Base-by-base conservation (phyloP, 164 flowering plant genomes). In the Saururus chinensis region DNA sequence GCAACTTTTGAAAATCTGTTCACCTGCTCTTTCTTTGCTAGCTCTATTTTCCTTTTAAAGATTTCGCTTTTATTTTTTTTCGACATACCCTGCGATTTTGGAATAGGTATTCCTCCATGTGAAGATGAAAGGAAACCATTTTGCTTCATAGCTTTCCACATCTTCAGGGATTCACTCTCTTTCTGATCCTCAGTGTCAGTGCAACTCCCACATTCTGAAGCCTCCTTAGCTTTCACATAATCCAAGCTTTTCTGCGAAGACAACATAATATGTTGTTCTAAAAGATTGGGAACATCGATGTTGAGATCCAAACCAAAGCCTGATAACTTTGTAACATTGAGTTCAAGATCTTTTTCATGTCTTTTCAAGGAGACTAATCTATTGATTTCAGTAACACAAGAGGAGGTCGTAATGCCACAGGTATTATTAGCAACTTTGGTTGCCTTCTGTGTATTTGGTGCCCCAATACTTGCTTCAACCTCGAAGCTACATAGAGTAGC, bases 71-170 rank as follows among this genome's bases (percentile, higher is more conserved):
- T 89, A 53, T 59, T 69, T 76, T 84, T 93, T 78, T 81, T 74
- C 9, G 65, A 56, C 20, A 40, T 56, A 40, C 71, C 82, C 4
- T 82, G 87, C 49, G 72, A 77, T 74, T 82, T 85, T 45, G 87
- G 87, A 8, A 78, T 57, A n/a, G 88, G 90, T 70, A 77, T 78
- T 49, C 82, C 79, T 62, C 86, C 85, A 72, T 81, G 79, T 49
- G 82, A 61, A 64, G 84, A 67, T 54, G 95, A 84, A 52, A 87
- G 76, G 61, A 82, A 86, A 37, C 92, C 92, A 66, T 91, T 95
- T 72, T 83, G 80, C 74, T 91, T 95, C 96, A 91, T 81, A 66
- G 79, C 85, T 66, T 81, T 77, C 99, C 97, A 91, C 24, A 74
- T 52, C 63, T 54, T 73, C 68, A 84, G 24, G 7, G 91, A 64